Evolutionary conservation across 2,329 filamentous ascomycete genomes (phyloP), one percentile per base, ranked within the genome.

Genomic region (Xylariomycetidae sp.): DNA sequence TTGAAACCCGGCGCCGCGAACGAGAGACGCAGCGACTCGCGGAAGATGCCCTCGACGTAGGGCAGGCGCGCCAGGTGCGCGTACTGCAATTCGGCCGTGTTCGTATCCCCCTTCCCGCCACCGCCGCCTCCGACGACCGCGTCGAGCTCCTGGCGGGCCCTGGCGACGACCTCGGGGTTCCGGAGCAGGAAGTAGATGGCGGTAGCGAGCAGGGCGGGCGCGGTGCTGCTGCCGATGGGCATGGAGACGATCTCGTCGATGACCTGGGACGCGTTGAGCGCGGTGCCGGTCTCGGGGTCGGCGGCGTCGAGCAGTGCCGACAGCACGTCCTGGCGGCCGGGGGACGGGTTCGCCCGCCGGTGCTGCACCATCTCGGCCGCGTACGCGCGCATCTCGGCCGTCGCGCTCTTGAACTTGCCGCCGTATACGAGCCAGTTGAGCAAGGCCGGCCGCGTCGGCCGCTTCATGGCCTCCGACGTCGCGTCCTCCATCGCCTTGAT

Each of bases 161-260:
- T 61, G 19, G 54, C 47, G n/a, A 76, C 56, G 1, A 59, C 63
- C 0, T 61, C 51, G 0, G 73, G 73, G 48, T 72, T 72, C 54
- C 69, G 67, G 2, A 71, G 42, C 3, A 80, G 59, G 31, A 72
- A 66, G 44, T 71, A 68, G 39, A 78, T 67, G 7, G 62, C 58
- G 6, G 57, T 62, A 40, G 56, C 62, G 40, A 72, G 49, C 47
- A 62, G 57, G 38, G 64, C 67, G 2, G 68, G 68, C 4, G 68
- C 64, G 0, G 69, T 73, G 50, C 62, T 67, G 53, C 63, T 69
- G 4, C 72, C 75, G 32, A 79, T 78, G 25, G 82, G 70, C 64
- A 85, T 82, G 3, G 73, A 72, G 33, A 84, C 74, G 44, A 86
- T 77, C 53, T 86, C 81, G 54, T 84, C 77, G 30, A 82, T 68